These are phyloP conservation scores for Raddia distichophylla DNA, from an alignment of 176 grass and related monocot species.

Conservation along the genomic window DNA sequence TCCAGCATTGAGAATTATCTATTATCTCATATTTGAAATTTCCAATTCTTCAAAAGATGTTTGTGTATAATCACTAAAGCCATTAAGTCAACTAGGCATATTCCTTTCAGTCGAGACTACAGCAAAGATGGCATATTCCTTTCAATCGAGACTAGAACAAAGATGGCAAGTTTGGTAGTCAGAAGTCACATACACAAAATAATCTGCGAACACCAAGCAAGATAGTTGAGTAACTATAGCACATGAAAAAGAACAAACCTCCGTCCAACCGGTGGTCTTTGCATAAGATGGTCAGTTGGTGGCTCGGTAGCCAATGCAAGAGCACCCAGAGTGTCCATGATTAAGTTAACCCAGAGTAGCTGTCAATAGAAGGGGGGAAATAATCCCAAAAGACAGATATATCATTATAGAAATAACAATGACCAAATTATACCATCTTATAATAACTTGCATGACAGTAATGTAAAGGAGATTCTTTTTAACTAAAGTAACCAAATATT, in stretches of 20 bases:
- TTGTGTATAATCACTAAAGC: background rate
- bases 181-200: background rate
- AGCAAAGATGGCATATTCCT: background rate
- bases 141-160: background rate
- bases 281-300: conserved; percentile 83
- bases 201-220: background rate
- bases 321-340: conserved; percentile 97
- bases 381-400: background rate
- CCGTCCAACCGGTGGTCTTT: conserved; percentile 71
- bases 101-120: background rate
- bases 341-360: conserved; percentile 94
- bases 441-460: conserved; percentile 6
- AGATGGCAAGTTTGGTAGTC: background rate
- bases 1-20: background rate
- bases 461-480: background rate
- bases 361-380: conserved; percentile 40
- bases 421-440: background rate
- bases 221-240: conserved; percentile 6
- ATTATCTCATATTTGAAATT: background rate
- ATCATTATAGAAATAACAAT: conserved; percentile 2
- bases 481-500: background rate
- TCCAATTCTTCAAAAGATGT: background rate
- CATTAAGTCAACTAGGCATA: background rate
- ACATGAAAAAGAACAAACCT: conserved; percentile 57
- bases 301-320: conserved; percentile 95